Evolutionary conservation across 371 early-diverging fungal genomes (phyloP), one percentile per base, ranked within the genome.

Genomic region (Saksenaea vasiformis): DNA sequence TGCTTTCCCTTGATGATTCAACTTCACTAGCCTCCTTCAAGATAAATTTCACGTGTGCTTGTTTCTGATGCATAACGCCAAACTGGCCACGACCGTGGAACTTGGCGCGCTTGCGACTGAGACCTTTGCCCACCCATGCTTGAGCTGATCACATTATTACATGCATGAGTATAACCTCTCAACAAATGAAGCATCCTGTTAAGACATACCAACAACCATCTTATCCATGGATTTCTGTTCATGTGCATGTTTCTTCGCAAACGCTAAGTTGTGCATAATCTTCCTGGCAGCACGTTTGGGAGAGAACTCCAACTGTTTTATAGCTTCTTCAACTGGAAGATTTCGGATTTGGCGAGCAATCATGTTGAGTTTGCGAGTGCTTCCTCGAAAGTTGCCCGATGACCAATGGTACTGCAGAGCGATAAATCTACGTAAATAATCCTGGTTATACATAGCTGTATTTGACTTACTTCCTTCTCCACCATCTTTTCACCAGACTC

Each of bases 81-180:
- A 89, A 87, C 58, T 93, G 80, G 15, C 96, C 97, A 54, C 95
- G 82, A 5, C 91, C 96, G 66, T 93, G 93, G 39, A 82, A 81
- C 65, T 86, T 84, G 55, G 94, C 68, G 22, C 90, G 80, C 44
- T 86, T 82, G 24, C 82, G 64, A 68, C 87, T 94, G 38, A 71
- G 66, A 4, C 96, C 96, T 75, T 96, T 96, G 22, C 98, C 98
- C 19, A 95, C 95, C 85, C 93, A 94, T 1, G 93, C 93, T 70
- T 90, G 90, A 53, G 82, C 83, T 79, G 85, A 51, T 28, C n/a
- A 27, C 8, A 3, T 19, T 5, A 27, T 37, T 37, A 37, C 68
- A 56, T 59, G 24, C 41, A 34, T 56, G 15, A 58, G 26, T 27
- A 56, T 26, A 17, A 54, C 3, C 36, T 26, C 13, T 15, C 24